phyloP scores from a whole-genome alignment of 208 protist genomes.

The Trichomonas vaginalis region DNA sequence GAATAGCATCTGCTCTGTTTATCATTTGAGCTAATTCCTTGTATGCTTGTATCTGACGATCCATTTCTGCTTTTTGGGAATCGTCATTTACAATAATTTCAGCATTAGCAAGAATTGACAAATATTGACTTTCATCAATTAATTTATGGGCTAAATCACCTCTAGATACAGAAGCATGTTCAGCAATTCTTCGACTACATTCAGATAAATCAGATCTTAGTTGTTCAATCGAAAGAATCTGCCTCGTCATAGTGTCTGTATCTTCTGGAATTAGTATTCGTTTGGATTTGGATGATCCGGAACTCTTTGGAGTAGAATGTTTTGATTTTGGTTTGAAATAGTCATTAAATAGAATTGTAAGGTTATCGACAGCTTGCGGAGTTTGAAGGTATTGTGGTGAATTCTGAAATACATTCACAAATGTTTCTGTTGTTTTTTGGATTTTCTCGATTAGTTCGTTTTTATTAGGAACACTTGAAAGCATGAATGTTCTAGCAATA shows the following conservation, averaged over 20 bases:
- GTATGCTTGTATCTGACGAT: neutral
- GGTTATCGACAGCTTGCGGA: neutral
- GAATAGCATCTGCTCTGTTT: neutral
- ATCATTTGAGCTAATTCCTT: neutral
- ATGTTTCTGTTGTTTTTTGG: neutral
- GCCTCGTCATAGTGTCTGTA: neutral
- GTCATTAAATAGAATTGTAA: neutral
- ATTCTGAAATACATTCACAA: neutral
- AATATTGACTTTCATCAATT: neutral
- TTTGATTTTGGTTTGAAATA: neutral
- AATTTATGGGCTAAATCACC: neutral
- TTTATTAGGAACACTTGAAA: neutral
- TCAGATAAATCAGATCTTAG: neutral
- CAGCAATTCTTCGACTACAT: neutral
- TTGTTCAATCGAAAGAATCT: neutral
- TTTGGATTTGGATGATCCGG: neutral
- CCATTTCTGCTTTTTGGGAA: neutral
- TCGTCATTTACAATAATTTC: neutral
- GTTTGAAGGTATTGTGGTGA: neutral
- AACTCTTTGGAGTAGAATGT: neutral
- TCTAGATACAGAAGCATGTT: neutral
- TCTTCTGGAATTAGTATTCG: neutral
- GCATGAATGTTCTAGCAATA: neutral
- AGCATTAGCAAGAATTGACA: neutral
- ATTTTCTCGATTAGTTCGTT: neutral